Evolutionary conservation across 1,284 basidiomycete genomes (phyloP).

Genomic region (Entoloma clypeatum): DNA sequence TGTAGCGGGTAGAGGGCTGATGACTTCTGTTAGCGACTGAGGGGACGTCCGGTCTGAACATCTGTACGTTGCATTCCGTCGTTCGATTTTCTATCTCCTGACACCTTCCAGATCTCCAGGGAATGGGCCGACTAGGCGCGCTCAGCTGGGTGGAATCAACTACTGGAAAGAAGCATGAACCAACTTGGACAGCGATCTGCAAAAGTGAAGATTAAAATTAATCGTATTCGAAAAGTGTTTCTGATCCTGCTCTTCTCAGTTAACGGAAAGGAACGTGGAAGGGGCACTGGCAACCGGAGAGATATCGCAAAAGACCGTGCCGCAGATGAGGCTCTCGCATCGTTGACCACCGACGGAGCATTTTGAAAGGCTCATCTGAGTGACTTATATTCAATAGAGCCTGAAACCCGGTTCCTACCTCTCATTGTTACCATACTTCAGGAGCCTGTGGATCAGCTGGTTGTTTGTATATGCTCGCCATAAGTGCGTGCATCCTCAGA

Average conservation of each 20-base stretch:
- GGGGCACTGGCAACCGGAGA: conserved; percentile 47
- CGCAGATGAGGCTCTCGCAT: conserved; percentile 44
- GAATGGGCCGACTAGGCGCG: conserved; percentile 33
- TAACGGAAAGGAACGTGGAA: conserved; percentile 38
- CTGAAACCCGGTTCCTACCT: conserved; percentile 3
- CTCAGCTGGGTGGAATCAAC: conserved; percentile 53
- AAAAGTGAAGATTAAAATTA: conserved; percentile 48
- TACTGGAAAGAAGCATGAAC: conserved; percentile 44
- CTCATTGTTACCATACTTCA: no score
- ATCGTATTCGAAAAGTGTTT: conserved; percentile 2
- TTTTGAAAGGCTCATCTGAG: conserved; percentile 15
- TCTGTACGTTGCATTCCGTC: conserved; percentile 29
- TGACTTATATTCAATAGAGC: conserved; percentile 13
- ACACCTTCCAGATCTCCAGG: conserved; percentile 47
- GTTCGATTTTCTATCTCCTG: conserved; percentile 10
- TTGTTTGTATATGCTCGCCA: neutral
- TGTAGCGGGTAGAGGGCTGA: neutral
- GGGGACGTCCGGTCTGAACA: conserved; percentile 41
- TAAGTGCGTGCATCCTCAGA: neutral
- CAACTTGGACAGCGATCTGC: conserved; percentile 53
- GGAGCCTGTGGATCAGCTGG: neutral
- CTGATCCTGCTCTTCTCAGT: conserved; percentile 32
- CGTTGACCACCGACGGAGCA: conserved; percentile 26
- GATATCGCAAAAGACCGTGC: conserved; percentile 51
- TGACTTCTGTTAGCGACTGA: conserved; percentile 10